Base-by-base conservation (phyloP, 371 early-diverging fungal species). In the Syncephalastrum monosporum region DNA sequence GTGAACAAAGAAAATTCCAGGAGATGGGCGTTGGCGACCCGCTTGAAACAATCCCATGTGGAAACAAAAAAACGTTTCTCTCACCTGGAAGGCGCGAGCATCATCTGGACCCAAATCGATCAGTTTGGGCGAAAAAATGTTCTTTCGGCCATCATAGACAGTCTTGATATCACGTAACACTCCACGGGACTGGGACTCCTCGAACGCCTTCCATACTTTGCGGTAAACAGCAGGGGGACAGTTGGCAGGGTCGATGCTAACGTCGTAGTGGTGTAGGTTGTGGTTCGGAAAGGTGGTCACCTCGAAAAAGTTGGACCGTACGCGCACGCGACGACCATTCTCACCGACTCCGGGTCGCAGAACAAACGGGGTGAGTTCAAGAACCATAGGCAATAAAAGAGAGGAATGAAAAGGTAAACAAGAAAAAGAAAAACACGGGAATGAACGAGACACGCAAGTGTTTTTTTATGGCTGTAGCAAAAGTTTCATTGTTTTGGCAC, bases 101-200 rank as follows among this genome's bases (percentile, higher is more conserved):
- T 65, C 29, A 5, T 61, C 64, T 3, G 76, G 67, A 27, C 64
- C 67, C 8, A 77, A 63, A 29, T 61, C 65, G 33, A 77, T 64
- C 0, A 24, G 47, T 45, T 64, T 72, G 0, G 75, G 68, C 3
- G 82, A 59, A 53, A 77, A 80, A 1, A 77, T 67, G 49, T 77
- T 78, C 38, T 71, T 70, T 3, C 75, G 72, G 15, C 84, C 82
- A 60, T 84, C 84, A 63, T 67, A 84, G 25, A 82, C 67, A 4
- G 75, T 68, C 13, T 55, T 62, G 38, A 67, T 60, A 2, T 67
- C 65, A 5, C 50, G 56, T 3, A 82, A 60, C 8, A 67, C 51
- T 8, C 59, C 57, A 23, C 62, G 48, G 8, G 69, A 63, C 47
- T 47, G 51, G 56, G 46, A 38, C 47, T 59, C 62, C 45, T 77